phyloP scores from a whole-genome alignment of 78 protist species.

The Capsaspora owczarzaki region DNA sequence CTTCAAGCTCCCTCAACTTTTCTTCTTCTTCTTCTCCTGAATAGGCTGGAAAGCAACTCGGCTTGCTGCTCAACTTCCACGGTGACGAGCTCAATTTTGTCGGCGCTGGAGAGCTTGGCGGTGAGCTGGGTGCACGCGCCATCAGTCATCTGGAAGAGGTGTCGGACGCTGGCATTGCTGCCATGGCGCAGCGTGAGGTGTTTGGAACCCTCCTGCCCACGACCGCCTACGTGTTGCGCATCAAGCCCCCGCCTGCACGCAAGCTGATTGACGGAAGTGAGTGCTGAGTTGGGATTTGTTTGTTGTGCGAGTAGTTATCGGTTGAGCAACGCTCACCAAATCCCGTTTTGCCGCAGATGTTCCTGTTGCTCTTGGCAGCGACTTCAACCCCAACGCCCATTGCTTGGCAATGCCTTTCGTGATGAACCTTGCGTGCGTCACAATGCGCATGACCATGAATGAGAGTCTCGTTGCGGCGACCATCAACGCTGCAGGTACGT shows the following conservation, averaged over 20 bases:
- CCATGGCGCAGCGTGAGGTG: constrained; percentile 53
- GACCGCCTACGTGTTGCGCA: constrained; percentile 63
- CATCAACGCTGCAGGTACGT: constrained; percentile 64
- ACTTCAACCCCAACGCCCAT: constrained; percentile 82
- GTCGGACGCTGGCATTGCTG: constrained; percentile 57
- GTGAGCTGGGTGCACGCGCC: constrained; percentile 59
- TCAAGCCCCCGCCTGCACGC: constrained; percentile 70
- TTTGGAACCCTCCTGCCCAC: constrained; percentile 75
- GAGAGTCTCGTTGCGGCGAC: constrained; percentile 79
- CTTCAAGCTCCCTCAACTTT: background rate
- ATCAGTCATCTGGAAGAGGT: constrained; percentile 69
- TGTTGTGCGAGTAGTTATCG: background rate
- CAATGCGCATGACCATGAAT: constrained; percentile 59
- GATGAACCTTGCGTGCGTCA: constrained; percentile 79
- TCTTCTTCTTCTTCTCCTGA: background rate
- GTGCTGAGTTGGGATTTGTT: background rate
- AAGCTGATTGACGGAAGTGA: constrained; percentile 40
- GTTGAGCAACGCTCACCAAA: background rate
- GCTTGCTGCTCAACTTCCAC: constrained; percentile 71
- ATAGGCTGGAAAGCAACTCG: constrained; percentile 56
- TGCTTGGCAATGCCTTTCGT: constrained; percentile 74
- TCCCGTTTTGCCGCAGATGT: constrained; percentile 20
- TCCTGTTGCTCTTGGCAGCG: constrained; percentile 71
- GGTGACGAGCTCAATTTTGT: constrained; percentile 68
- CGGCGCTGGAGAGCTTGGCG: constrained; percentile 58